Evolutionary conservation across 2,329 filamentous ascomycete genomes (phyloP), one percentile per base, ranked within the genome.

Genomic region (Arthrobotrys sinensis): DNA sequence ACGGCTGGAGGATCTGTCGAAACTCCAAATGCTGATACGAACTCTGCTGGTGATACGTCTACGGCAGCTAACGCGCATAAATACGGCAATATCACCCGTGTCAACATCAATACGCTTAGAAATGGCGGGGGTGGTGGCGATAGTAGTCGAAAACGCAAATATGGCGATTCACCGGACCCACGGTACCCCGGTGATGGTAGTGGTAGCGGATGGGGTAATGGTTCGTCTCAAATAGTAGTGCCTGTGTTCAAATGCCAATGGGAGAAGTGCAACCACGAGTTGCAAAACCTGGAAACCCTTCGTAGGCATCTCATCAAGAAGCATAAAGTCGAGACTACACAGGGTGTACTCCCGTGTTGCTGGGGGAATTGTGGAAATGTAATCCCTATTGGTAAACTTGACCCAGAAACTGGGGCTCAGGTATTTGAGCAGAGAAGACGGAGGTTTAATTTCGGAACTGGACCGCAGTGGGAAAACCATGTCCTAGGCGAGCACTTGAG

Each of bases 271-370:
- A 83, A 83, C 2, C 87, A 88, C 0, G 86, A 90, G 79, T 84
- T 91, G 4, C 90, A 91, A 82, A 91, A 91, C 80, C 82, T 91
- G 12, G 86, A 87, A 7, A 88, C 87, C 0, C 83, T 91, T 4
- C 87, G 87, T 78, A 88, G 88, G 72, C 90, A 92, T 82, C 83
- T 90, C 4, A 82, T 85, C 64, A 90, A 89, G 80, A 83, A 88
- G 3, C 90, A 91, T 80, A 83, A 84, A 21, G 83, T 83, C 50
- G 80, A 82, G 24, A 84, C 82, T 11, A 62, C 70, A 2, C 81
- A 82, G 11, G 84, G 84, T 24, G 83, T 83, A 19, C 84, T 84
- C 48, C 83, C 85, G 40, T 88, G 87, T 80, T 82, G 83, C 12
- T 88, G 87, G 87, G 82, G 81, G 11, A 81, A 82, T 4, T 88